Percentiles rank a stretch among this genome's conserved stretches.
Evolutionary conservation across 352 stramenopile genomes (phyloP).

Genomic region (Phytophthora capsici): DNA sequence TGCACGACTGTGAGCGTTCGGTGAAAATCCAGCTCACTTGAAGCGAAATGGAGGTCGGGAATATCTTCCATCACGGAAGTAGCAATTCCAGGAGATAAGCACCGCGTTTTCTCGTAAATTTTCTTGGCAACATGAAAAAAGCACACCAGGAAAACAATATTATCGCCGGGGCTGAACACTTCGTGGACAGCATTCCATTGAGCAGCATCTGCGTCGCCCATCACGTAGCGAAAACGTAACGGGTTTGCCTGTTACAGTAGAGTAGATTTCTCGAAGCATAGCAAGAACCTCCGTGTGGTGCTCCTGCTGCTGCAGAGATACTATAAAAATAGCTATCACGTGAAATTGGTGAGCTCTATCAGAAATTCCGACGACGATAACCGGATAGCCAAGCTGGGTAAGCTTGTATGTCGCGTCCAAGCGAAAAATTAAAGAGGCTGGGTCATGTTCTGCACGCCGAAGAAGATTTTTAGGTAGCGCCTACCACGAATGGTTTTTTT

Average conservation of each 20-base stretch:
- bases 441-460: background rate
- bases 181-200: too few species aligned
- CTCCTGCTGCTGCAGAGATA: conserved; percentile 19
- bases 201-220: conserved; percentile 34
- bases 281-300: conserved; percentile 6
- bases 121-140: conserved; percentile 31
- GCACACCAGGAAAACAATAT: conserved; percentile 31
- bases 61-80: background rate
- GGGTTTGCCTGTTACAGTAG: background rate
- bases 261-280: background rate
- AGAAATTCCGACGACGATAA: conserved; percentile 29
- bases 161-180: too few species aligned
- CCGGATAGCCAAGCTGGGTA: conserved; percentile 25
- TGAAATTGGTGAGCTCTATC: conserved; percentile 28
- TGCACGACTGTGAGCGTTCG: background rate
- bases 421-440: conserved; percentile 34
- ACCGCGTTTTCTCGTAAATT: conserved; percentile 13
- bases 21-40: background rate
- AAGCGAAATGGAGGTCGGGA: background rate
- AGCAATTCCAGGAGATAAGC: too few species aligned
- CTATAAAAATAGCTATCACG: conserved; percentile 29
- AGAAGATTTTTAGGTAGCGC: too few species aligned
- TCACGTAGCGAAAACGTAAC: too few species aligned
- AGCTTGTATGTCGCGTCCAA: conserved; percentile 42
- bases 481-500: too few species aligned